These are phyloP conservation scores for Fusarium luffae DNA, from an alignment of 2,329 filamentous ascomycete species.

Conservation along the genomic window DNA sequence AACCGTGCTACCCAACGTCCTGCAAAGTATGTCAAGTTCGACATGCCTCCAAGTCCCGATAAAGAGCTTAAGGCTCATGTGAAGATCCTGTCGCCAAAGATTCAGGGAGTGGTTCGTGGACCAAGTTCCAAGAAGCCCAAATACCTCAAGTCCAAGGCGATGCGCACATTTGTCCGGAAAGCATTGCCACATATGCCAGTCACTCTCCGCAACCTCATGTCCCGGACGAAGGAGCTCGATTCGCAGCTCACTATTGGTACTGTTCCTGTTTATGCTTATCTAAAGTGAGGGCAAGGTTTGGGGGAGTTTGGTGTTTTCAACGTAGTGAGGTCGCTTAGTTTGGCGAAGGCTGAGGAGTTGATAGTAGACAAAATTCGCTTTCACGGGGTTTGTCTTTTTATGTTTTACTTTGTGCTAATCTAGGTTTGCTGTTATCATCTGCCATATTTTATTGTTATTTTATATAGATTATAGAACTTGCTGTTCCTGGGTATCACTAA, in stretches of 20 bases:
- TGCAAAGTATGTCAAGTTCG: background rate
- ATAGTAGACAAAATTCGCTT: constrained; percentile 2
- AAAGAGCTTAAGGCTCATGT: constrained; percentile 13
- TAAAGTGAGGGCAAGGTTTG: background rate
- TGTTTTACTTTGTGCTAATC: background rate
- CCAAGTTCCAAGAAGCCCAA: background rate
- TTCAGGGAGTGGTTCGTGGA: background rate
- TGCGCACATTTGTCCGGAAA: background rate
- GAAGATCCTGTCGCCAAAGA: background rate
- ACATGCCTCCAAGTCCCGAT: background rate
- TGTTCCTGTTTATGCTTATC: constrained; percentile 15
- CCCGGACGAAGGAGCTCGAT: constrained; percentile 24
- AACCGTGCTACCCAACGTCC: constrained; percentile 14
- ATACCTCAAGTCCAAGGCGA: background rate
- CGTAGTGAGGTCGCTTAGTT: background rate
- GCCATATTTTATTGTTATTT: constrained; percentile 5
- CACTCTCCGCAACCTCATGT: constrained; percentile 36
- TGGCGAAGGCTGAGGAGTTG: background rate
- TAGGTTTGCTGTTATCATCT: background rate
- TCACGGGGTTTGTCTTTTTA: background rate
- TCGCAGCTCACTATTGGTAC: constrained; percentile 5
- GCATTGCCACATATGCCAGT: constrained; percentile 30
- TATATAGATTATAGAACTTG: constrained; percentile 22
- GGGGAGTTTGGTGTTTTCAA: background rate
- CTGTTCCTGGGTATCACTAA: constrained; percentile 39